Evolutionary conservation across 495 filamentous ascomycete species (phyloP).

Genomic region (Neurospora sp.): DNA sequence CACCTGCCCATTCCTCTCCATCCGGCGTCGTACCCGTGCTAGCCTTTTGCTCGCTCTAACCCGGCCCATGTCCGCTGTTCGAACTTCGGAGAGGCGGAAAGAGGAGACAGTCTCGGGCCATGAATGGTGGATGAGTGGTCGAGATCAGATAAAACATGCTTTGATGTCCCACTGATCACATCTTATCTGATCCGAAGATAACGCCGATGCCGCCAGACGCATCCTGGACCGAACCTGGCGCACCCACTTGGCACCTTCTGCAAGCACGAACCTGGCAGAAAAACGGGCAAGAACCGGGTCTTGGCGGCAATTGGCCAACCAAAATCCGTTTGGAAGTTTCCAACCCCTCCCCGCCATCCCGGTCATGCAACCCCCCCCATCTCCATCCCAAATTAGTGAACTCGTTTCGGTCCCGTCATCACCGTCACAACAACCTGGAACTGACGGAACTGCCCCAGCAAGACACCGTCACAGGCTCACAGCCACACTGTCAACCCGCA

Average conservation of each 20-base stretch:
- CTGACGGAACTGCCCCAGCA: background rate
- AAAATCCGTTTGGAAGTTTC: background rate
- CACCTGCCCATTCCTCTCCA: background rate
- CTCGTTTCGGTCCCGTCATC: background rate
- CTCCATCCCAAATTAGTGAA: background rate
- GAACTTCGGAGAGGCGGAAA: constrained; percentile 10
- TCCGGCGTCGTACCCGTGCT: constrained; percentile 3
- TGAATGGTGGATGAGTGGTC: background rate
- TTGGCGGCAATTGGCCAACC: background rate
- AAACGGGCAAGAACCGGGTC: background rate
- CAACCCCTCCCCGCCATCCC: background rate
- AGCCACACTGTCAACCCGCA: background rate
- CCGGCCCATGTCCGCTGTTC: constrained; percentile 4
- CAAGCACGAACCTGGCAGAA: background rate
- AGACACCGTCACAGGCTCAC: background rate
- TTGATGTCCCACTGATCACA: too few species aligned
- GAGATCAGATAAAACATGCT: background rate
- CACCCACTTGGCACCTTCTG: constrained; percentile 11
- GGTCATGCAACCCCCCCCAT: too few species aligned
- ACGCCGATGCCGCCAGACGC: constrained; percentile 29
- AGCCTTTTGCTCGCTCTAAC: background rate
- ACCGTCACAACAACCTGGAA: background rate
- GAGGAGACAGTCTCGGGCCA: constrained; percentile 1
- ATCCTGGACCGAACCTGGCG: background rate
- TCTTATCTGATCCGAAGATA: constrained; percentile 47